Conservation (phyloP, 2,329 filamentous ascomycete genomes). For the Ascochyta clinopodiicola region DNA sequence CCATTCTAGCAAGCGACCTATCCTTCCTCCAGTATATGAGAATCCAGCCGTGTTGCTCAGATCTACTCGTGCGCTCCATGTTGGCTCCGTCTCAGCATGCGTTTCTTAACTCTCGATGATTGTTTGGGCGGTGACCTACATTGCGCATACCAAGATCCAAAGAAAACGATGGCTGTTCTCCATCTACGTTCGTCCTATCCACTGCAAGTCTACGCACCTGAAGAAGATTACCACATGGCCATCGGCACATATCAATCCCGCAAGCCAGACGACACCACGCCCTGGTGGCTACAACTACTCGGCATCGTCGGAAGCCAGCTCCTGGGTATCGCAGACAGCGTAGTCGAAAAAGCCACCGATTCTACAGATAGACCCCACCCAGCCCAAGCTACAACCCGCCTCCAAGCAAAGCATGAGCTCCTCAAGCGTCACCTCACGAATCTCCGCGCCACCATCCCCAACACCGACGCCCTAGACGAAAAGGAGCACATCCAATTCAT, state of each 20-base stretch:
- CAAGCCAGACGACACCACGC: background rate
- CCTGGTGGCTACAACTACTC: background rate
- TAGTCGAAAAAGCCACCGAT: background rate
- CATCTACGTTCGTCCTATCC: background rate
- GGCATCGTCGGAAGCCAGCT: background rate
- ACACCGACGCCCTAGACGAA: background rate
- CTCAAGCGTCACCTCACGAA: background rate
- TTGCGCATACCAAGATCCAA: background rate
- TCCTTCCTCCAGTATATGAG: too few relatives aligned
- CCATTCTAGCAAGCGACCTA: too few relatives aligned
- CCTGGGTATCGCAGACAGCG: background rate
- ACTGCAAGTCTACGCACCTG: background rate
- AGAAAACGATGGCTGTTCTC: background rate
- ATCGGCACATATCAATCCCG: background rate
- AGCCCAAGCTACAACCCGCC: background rate
- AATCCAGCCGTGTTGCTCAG: too few relatives aligned
- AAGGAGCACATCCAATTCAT: background rate
- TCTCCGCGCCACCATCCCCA: background rate
- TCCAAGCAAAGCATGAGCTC: background rate
- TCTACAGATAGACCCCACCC: background rate
- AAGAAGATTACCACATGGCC: background rate
- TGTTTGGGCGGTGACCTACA: constrained; percentile 1
- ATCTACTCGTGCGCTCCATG: too few relatives aligned
- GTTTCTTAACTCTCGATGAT: background rate
- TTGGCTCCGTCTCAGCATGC: background rate